Percentiles rank a stretch among this genome's conserved stretches.
phyloP scores from a whole-genome alignment of 768 basidiomycete species.

The Hypsizygus marmoreus region DNA sequence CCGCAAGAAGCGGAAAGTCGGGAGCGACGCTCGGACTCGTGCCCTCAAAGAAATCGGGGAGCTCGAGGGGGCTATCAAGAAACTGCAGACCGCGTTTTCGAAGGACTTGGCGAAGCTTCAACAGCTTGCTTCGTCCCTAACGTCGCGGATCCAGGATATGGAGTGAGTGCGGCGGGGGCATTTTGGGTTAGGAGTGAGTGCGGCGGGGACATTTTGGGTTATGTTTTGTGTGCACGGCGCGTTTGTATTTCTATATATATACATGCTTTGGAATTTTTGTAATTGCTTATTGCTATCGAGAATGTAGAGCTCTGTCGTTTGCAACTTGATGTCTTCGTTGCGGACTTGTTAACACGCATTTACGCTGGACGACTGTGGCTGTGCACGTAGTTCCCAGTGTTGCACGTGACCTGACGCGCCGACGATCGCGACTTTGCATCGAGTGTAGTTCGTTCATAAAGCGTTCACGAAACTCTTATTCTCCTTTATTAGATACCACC shows the following conservation, averaged over 20 bases:
- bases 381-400: neutral
- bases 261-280: conserved; percentile 9
- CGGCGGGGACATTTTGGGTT: too few species aligned
- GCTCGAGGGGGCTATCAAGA: conserved; percentile 36
- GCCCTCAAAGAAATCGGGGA: conserved; percentile 36
- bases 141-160: conserved; percentile 34
- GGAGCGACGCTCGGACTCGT: conserved; percentile 27
- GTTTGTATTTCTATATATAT: conserved; percentile 14
- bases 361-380: neutral
- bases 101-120: conserved; percentile 39
- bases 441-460: neutral
- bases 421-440: conserved; percentile 12
- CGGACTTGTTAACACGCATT: conserved; percentile 2
- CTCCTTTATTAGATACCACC: neutral
- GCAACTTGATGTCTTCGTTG: too few species aligned
- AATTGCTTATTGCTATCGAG: too few species aligned
- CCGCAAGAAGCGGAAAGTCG: conserved; percentile 30
- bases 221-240: conserved; percentile 5
- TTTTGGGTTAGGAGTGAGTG: too few species aligned
- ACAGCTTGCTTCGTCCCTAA: conserved; percentile 26
- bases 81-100: conserved; percentile 31
- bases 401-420: conserved; percentile 15
- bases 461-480: neutral
- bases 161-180: too few species aligned
- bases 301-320: too few species aligned